phyloP scores from a whole-genome alignment of 306 rosid species.

The Vigna reflexopilosa region DNA sequence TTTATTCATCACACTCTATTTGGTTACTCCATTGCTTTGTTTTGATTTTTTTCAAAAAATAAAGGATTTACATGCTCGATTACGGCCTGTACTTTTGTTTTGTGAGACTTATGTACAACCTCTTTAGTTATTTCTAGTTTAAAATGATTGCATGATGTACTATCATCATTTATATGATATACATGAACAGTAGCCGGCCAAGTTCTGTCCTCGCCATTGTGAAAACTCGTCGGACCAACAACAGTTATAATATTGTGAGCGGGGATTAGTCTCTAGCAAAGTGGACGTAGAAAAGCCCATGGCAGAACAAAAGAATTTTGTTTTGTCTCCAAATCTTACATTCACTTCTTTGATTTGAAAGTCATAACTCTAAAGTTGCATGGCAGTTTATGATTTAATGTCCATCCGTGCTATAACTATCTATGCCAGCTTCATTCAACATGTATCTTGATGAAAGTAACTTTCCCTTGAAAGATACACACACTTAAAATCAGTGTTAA shows the following conservation, averaged over 20 bases:
- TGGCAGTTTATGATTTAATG: background rate
- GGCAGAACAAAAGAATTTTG: background rate
- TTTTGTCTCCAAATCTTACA: background rate
- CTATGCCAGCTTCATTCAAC: background rate
- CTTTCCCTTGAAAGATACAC: background rate
- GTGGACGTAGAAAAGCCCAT: too few relatives aligned
- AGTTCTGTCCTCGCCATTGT: too few relatives aligned
- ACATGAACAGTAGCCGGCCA: background rate
- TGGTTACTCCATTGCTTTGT: background rate
- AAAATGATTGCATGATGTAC: background rate
- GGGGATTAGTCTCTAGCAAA: too few relatives aligned
- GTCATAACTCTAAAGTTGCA: background rate
- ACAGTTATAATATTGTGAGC: too few relatives aligned
- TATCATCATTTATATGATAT: background rate
- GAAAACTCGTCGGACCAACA: too few relatives aligned
- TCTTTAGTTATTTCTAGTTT: background rate
- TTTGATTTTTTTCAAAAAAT: background rate
- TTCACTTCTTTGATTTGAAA: background rate
- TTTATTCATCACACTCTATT: background rate
- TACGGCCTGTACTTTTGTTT: background rate
- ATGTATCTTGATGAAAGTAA: background rate
- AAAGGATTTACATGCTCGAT: background rate
- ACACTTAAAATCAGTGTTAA: slow-evolving; percentile 1
- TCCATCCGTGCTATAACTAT: background rate
- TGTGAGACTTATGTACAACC: background rate